Base-by-base conservation (phyloP, 2,329 filamentous ascomycete genomes). In the Fusarium vanettenii region DNA sequence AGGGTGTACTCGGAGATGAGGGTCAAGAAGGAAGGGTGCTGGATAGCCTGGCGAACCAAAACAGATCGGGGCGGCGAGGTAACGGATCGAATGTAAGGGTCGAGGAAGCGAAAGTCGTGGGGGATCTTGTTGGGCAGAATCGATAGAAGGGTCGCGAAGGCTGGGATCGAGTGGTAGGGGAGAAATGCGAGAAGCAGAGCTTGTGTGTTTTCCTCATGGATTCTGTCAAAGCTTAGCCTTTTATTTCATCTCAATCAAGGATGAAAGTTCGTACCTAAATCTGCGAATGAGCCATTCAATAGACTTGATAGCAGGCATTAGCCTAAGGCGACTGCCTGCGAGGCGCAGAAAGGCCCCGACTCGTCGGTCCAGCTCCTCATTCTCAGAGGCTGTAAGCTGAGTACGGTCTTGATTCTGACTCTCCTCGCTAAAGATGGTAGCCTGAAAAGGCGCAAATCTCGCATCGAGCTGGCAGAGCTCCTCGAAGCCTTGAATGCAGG, bases 261-360 rank as follows among this genome's bases (percentile, higher is more conserved):
- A 25, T 13, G 55, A 37, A 22, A 35, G n/a, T 20, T 6, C 88
- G 71, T 86, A 97, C 95, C 92, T 91, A 80, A 98, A 99, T 79
- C 96, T 89, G 79, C 97, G 89, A 64, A 99, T 90, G 56, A 99
- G 89, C 97, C 97, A 99, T 86, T 99, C 97, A 41, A 98, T 88
- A 18, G 95, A 92, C 84, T 97, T 97, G 64, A 98, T 90, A 1
- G 94, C 95, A 45, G 97, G 96, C 85, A 93, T 95, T 35, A 99
- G 87, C 73, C 96, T 88, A 75, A 99, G 82, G 45, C 93, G 90
- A 29, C 92, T 91, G 25, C 94, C 93, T 13, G 93, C 91, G 16
- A 98, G 87, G 35, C 92, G 93, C 75, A 99, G 86, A 81, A 98
- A 99, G 16, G 91, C 89, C 78, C 97, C 93, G 66, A 98, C 85